Conservation (phyloP, 331 rosid genomes). For the Quercus phellos region DNA sequence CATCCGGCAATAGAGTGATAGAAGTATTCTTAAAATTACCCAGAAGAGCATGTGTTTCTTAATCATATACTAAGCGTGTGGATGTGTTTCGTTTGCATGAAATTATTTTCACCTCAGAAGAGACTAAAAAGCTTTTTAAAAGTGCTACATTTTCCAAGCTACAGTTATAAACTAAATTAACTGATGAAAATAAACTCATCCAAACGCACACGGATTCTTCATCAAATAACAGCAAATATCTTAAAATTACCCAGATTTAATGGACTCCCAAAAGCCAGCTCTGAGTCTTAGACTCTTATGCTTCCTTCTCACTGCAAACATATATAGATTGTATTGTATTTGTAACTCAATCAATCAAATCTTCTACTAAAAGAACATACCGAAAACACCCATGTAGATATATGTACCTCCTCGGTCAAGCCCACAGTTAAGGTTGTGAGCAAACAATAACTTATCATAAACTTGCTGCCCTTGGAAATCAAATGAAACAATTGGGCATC, state of each 20-base stretch:
- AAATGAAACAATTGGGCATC: conserved; percentile 48
- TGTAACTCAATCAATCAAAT: neutral
- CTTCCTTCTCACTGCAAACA: conserved; percentile 52
- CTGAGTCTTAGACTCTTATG: conserved; percentile 46
- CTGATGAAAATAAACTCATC: neutral
- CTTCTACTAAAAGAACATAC: neutral
- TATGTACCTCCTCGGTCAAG: conserved; percentile 37
- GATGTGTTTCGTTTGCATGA: no score
- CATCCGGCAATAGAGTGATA: neutral
- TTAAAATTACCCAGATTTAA: conserved; percentile 76
- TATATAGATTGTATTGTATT: neutral
- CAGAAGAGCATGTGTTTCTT: neutral
- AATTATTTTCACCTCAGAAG: no score
- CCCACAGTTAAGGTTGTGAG: conserved; percentile 35
- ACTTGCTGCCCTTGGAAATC: conserved; percentile 33
- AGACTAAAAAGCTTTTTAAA: no score
- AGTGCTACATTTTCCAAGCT: no score
- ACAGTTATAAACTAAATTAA: no score
- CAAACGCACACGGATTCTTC: neutral
- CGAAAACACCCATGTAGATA: neutral
- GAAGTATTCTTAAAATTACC: neutral
- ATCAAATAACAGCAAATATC: conserved; percentile 1
- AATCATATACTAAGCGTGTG: neutral
- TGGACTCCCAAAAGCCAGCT: conserved; percentile 90
- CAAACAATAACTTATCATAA: conserved; percentile 26